Percentiles rank a stretch among this genome's conserved stretches.
These are phyloP conservation scores for Carex littledalei DNA, from an alignment of 176 grass and related monocot genomes.

Conservation along the genomic window DNA sequence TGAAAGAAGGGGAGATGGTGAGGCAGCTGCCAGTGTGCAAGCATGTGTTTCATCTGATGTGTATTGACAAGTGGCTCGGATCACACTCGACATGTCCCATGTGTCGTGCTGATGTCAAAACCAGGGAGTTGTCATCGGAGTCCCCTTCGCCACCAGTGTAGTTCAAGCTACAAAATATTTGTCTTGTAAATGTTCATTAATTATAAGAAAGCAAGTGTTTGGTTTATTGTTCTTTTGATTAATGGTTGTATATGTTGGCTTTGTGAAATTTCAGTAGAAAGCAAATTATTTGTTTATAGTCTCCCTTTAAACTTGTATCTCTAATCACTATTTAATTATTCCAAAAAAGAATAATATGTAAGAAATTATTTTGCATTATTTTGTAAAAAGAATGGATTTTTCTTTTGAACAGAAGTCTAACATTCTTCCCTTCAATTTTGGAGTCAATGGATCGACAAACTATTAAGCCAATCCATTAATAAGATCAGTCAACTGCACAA, in stretches of 20 bases:
- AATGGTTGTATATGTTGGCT: background rate
- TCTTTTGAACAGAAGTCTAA: no score
- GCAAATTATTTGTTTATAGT: no score
- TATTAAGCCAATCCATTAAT: no score
- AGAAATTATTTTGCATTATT: no score
- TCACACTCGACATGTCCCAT: constrained; percentile 64
- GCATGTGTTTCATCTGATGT: constrained; percentile 63
- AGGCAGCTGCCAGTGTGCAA: constrained; percentile 52
- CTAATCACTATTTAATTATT: no score
- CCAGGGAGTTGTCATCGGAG: background rate
- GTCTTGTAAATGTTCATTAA: background rate
- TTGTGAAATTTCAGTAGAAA: background rate
- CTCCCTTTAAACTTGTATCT: no score
- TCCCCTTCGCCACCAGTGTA: constrained; percentile 18
- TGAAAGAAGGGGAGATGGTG: constrained; percentile 54
- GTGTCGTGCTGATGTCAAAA: constrained; percentile 39
- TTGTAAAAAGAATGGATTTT: no score
- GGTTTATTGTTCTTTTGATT: background rate
- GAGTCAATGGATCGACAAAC: no score
- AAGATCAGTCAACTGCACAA: no score
- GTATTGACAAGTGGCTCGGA: constrained; percentile 59
- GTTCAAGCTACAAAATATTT: background rate
- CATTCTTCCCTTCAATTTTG: no score
- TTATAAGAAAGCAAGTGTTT: background rate
- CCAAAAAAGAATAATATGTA: no score